Base-by-base conservation (phyloP, 495 filamentous ascomycete species). In the Aspergillus nidulans region DNA sequence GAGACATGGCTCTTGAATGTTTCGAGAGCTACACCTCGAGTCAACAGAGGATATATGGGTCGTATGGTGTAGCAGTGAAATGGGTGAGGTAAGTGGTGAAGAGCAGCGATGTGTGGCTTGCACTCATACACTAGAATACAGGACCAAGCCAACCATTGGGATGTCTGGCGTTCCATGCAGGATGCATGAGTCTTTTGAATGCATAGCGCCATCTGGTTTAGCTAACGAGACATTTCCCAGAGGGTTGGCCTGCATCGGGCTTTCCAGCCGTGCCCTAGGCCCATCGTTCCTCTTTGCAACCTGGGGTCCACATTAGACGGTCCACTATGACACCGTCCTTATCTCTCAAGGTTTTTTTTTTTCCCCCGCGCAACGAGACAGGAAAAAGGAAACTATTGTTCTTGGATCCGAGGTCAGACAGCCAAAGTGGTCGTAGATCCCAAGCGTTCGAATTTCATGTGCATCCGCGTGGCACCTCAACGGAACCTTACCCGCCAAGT, bases 1-100 rank as follows among this genome's bases (percentile, higher is more conserved):
- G 52, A 49, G 67, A 68, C 67, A 70, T 69, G 58, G 40, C 57
- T 39, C 32, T 68, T 65, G 55, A 57, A 58, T 19, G 30, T 58
- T 34, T 52, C 55, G 24, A 34, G 20, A 18, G 42, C 55, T 62
- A 51, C 20, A 52, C 39, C 46, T 32, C 20, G 34, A 30, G 1
- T 30, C 19, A 28, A 41, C 12, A 19, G 25, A 25, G 13, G 13
- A n/a, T 46, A 46, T 30, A 30, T 4, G 4, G 30, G 25, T 16
- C 4, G n/a, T 43, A 43, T 30, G 30, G 24, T 43, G 49, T 42
- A 49, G 38, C 26, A 32, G 13, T 21, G 45, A 23, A 24, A 19
- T 25, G 13, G 25, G 30, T 28, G 49, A 42, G 20, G 51, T 53
- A 24, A 44, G 40, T 42, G 43, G 15, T 20, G 32, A 34, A 50